These are phyloP conservation scores for Lotus japonicus DNA, from an alignment of 306 rosid genomes.

Conservation along the genomic window DNA sequence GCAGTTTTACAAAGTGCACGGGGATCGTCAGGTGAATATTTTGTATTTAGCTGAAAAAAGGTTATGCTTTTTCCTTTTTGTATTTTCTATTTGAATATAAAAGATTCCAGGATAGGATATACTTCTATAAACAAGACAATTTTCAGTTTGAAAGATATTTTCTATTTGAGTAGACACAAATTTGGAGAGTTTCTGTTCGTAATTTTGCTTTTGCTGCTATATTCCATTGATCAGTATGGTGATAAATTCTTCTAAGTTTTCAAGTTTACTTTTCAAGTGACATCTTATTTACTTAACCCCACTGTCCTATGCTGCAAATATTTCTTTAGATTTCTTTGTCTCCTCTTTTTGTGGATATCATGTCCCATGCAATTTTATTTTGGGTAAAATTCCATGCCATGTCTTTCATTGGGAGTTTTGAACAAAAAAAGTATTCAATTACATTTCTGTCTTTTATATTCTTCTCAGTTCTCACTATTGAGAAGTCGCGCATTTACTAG, in stretches of 20 bases:
- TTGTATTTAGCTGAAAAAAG: neutral
- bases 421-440: neutral
- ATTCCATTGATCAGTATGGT: conserved; percentile 1
- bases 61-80: neutral
- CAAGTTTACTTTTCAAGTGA: neutral
- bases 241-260: neutral
- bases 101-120: no score
- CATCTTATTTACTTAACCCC: neutral
- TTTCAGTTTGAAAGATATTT: no score
- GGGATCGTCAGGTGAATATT: conserved; percentile 84
- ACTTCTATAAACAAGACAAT: no score
- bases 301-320: neutral
- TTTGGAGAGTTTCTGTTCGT: neutral
- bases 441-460: neutral
- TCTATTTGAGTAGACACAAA: neutral
- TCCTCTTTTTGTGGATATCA: neutral
- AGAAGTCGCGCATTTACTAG: no score
- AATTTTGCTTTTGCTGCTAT: neutral
- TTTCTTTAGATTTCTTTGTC: neutral
- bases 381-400: neutral
- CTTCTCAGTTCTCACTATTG: no score
- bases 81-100: neutral
- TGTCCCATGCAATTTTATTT: neutral
- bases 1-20: conserved; percentile 96
- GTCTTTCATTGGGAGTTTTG: neutral